A percentile compares a stretch with the other conserved stretches of the same genome.
Evolutionary conservation across 2,329 filamentous ascomycete species (phyloP).

Genomic region (Hypomyces rosellus): DNA sequence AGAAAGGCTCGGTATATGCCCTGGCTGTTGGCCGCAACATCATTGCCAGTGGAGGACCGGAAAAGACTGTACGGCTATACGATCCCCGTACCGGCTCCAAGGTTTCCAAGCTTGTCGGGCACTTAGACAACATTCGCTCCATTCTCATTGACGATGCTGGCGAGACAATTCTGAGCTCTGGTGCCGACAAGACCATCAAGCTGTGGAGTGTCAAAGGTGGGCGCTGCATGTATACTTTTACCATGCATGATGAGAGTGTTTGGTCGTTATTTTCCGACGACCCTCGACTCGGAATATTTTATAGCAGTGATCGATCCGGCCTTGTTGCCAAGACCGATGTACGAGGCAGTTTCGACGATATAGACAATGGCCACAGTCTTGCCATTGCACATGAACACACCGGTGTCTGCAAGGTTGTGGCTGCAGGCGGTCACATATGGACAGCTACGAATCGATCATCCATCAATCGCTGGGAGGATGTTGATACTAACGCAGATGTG

Average conservation of each 20-base stretch:
- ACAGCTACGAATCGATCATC: conserved; percentile 85
- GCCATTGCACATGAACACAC: conserved; percentile 91
- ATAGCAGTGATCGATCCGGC: conserved; percentile 88
- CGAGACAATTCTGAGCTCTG: conserved; percentile 88
- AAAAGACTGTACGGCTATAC: conserved; percentile 89
- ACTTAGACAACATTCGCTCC: conserved; percentile 89
- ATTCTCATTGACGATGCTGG: conserved; percentile 85
- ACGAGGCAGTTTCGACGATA: conserved; percentile 55
- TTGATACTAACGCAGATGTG: conserved; percentile 70
- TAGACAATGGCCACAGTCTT: conserved; percentile 84
- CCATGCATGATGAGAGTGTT: conserved; percentile 97
- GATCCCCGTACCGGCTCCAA: conserved; percentile 82
- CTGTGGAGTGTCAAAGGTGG: conserved; percentile 95
- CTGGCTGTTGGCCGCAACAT: conserved; percentile 73
- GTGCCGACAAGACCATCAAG: conserved; percentile 95
- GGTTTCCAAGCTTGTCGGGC: conserved; percentile 93
- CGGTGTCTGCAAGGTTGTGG: conserved; percentile 63
- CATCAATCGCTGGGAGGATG: conserved; percentile 84
- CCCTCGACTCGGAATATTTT: conserved; percentile 80
- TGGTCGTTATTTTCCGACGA: conserved; percentile 93
- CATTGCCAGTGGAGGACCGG: conserved; percentile 86
- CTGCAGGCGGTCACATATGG: conserved; percentile 75
- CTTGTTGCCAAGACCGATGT: conserved; percentile 96
- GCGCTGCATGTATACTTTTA: conserved; percentile 94
- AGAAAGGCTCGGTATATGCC: conserved; percentile 95